phyloP scores from a whole-genome alignment of 495 filamentous ascomycete species.

The Aspergillus panamensis region DNA sequence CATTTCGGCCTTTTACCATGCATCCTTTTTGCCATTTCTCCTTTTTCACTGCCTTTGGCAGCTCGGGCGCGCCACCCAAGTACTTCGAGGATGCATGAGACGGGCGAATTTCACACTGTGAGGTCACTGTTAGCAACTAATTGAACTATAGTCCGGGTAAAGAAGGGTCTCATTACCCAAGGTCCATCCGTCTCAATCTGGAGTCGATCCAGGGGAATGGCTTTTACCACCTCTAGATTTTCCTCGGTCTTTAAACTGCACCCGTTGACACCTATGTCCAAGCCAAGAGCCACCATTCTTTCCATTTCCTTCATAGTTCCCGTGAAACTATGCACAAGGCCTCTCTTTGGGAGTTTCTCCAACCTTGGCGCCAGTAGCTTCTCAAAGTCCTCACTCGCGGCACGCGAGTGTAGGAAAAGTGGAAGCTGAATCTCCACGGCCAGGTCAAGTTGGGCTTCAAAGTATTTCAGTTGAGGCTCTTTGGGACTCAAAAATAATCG shows the following conservation, averaged over 20 bases:
- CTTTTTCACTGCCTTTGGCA: constrained; percentile 74
- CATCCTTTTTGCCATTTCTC: constrained; percentile 81
- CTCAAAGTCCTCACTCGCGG: constrained; percentile 79
- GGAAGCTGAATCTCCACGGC: constrained; percentile 76
- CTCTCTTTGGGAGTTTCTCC: constrained; percentile 59
- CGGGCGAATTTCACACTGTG: constrained; percentile 53
- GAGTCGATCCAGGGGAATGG: constrained; percentile 66
- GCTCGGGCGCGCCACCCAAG: constrained; percentile 39
- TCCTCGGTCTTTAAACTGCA: constrained; percentile 91
- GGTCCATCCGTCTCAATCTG: constrained; percentile 95
- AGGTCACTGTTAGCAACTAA: background rate
- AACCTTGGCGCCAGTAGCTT: constrained; percentile 52
- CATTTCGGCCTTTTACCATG: constrained; percentile 91
- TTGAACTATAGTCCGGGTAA: background rate
- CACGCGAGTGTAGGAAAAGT: constrained; percentile 85
- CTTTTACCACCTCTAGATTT: constrained; percentile 75
- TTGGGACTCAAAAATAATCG: constrained; percentile 72
- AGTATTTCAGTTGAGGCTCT: constrained; percentile 79
- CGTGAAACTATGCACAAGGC: constrained; percentile 88
- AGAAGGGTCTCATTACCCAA: constrained; percentile 52
- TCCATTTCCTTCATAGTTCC: constrained; percentile 80
- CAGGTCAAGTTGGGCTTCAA: constrained; percentile 73
- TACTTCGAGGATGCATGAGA: constrained; percentile 52
- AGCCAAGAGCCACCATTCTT: constrained; percentile 66
- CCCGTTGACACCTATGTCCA: constrained; percentile 86